Evolutionary conservation across 352 stramenopile genomes (phyloP).

Genomic region (Heterotrichella gracilis): DNA sequence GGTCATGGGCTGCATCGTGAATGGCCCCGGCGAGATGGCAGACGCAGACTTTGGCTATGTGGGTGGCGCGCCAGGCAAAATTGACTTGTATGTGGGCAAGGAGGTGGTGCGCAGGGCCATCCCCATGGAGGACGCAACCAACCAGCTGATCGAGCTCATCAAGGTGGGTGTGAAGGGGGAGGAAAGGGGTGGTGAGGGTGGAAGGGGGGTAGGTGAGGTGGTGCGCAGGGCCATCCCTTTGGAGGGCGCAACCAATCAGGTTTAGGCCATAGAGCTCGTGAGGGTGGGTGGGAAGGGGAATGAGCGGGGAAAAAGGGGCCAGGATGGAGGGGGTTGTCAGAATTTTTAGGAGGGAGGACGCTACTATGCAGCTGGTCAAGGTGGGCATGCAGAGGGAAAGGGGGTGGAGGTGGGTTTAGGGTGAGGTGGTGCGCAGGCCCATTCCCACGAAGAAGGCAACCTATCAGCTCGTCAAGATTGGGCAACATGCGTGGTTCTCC

Average conservation of each 20-base stretch:
- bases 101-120: constrained; percentile 28
- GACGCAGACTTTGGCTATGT: constrained; percentile 42
- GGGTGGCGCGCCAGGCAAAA: constrained; percentile 35
- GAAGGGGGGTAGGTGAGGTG: too few species aligned
- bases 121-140: not conserved
- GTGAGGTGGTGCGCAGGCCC: constrained; percentile 29
- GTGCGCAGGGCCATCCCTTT: constrained; percentile 20
- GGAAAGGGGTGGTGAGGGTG: too few species aligned
- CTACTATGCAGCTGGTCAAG: too few species aligned
- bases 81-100: constrained; percentile 47
- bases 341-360: too few species aligned
- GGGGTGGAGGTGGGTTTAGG: too few species aligned
- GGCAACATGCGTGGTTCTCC: too few species aligned
- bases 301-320: too few species aligned
- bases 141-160: not conserved
- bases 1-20: constrained; percentile 55
- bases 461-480: too few species aligned
- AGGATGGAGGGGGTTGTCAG: too few species aligned
- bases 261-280: not conserved
- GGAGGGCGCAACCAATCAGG: not conserved
- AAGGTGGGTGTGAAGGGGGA: not conserved
- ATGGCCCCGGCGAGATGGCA: constrained; percentile 46
- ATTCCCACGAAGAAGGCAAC: too few species aligned
- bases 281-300: not conserved
- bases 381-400: too few species aligned